These are phyloP conservation scores for Ogataea paraovalis DNA, from an alignment of 805 yeast genomes.

Conservation along the genomic window DNA sequence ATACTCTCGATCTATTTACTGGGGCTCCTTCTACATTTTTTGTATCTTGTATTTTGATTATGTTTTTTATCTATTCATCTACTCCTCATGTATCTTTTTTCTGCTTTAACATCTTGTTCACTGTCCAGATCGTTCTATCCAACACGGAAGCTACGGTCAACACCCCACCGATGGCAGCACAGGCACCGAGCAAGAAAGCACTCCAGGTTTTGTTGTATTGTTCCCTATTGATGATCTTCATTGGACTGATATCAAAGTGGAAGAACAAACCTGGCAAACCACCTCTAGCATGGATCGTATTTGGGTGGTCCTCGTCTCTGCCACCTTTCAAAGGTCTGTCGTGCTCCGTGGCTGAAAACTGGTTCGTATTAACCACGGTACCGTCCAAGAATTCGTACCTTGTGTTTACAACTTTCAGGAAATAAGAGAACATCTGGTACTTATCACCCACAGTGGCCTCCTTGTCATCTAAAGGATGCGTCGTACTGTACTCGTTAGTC, in stretches of 20 bases:
- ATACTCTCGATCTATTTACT: too few species aligned
- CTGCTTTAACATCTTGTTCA: slow-evolving; percentile 68
- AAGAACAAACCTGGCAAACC: slow-evolving; percentile 90
- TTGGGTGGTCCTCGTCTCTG: slow-evolving; percentile 84
- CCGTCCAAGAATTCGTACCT: slow-evolving; percentile 68
- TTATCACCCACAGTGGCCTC: slow-evolving; percentile 42
- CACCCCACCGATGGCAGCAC: slow-evolving; percentile 91
- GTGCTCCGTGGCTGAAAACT: slow-evolving; percentile 84
- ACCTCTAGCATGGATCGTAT: slow-evolving; percentile 75
- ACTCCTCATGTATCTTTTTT: slow-evolving; percentile 47
- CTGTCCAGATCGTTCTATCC: slow-evolving; percentile 86
- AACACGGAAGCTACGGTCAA: slow-evolving; percentile 86
- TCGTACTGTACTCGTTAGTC: slow-evolving; percentile 35
- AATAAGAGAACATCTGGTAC: slow-evolving; percentile 68
- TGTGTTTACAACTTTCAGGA: slow-evolving; percentile 85
- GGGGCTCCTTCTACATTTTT: too few species aligned
- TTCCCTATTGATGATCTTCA: slow-evolving; percentile 85
- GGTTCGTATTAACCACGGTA: slow-evolving; percentile 68
- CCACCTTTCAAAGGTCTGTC: slow-evolving; percentile 86
- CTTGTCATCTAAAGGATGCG: slow-evolving; percentile 67
- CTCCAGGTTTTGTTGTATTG: slow-evolving; percentile 73
- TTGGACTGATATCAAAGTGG: slow-evolving; percentile 86
- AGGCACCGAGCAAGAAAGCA: slow-evolving; percentile 73
- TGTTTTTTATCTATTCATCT: not conserved
- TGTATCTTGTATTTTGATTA: too few species aligned